Evolutionary conservation across 1,284 basidiomycete species (phyloP).

Genomic region (Tylopilus sp.): DNA sequence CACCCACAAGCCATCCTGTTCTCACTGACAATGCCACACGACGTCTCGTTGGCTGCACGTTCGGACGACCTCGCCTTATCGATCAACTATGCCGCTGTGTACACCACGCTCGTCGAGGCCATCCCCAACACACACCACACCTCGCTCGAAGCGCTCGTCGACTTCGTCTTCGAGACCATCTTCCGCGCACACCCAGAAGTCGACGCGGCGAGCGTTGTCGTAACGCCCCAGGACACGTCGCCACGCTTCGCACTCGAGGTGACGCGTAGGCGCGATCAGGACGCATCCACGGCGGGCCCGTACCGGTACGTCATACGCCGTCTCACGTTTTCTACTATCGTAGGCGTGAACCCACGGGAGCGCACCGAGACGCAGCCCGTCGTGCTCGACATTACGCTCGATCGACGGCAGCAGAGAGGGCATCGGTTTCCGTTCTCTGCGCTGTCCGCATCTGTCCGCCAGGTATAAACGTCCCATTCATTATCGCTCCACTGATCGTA

Average conservation of each 20-base stretch:
- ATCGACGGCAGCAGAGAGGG: neutral
- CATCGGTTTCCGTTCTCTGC: slow-evolving; percentile 12
- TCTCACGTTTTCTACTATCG: slow-evolving; percentile 10
- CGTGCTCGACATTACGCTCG: slow-evolving; percentile 16
- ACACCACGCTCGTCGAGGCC: slow-evolving; percentile 31
- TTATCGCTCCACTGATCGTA: slow-evolving; percentile 4
- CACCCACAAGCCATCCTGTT: slow-evolving; percentile 57
- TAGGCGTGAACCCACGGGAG: slow-evolving; percentile 18
- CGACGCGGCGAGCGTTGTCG: slow-evolving; percentile 8
- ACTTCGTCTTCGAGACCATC: slow-evolving; percentile 10
- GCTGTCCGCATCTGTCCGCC: slow-evolving; percentile 9
- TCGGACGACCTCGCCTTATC: slow-evolving; percentile 58
- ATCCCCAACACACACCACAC: slow-evolving; percentile 8
- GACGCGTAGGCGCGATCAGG: slow-evolving; percentile 5
- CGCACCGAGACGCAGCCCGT: slow-evolving; percentile 15
- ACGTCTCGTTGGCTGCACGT: slow-evolving; percentile 49
- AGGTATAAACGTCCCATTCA: slow-evolving; percentile 2
- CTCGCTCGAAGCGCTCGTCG: slow-evolving; percentile 19
- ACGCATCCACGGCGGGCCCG: neutral
- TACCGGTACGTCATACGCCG: slow-evolving; percentile 2
- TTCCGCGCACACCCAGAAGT: slow-evolving; percentile 13
- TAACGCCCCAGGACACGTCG: neutral
- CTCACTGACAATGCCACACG: slow-evolving; percentile 52
- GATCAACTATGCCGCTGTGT: slow-evolving; percentile 56
- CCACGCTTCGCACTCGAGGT: slow-evolving; percentile 7